Percentiles rank a stretch among this genome's conserved stretches.
These are phyloP conservation scores for Talaromyces sp. DNA, from an alignment of 2,329 filamentous ascomycete species.

Conservation along the genomic window DNA sequence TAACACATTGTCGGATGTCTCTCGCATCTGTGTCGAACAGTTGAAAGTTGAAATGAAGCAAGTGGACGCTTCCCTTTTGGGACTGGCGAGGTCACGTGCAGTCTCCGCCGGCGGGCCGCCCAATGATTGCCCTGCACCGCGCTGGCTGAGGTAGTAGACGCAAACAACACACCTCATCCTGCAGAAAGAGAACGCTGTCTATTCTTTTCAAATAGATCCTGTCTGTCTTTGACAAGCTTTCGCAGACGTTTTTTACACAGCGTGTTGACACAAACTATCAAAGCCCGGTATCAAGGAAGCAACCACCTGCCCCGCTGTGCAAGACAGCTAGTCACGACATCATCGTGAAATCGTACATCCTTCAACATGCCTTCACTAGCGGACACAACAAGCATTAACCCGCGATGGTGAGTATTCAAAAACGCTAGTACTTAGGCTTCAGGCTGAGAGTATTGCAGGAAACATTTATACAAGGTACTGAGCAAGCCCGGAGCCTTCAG, in stretches of 20 bases:
- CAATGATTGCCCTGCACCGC: background rate
- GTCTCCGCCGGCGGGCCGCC: background rate
- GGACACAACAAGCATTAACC: conserved; percentile 1
- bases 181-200: background rate
- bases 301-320: background rate
- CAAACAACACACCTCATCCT: background rate
- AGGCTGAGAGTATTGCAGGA: conserved; percentile 51
- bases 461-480: conserved; percentile 76
- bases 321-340: background rate
- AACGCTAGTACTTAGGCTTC: background rate
- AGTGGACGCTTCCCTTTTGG: conserved; percentile 13
- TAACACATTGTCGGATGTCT: background rate
- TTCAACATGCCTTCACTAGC: conserved; percentile 9
- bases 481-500: conserved; percentile 75
- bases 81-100: conserved; percentile 25
- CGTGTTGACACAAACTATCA: background rate
- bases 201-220: background rate
- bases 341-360: background rate
- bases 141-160: background rate
- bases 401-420: conserved; percentile 23
- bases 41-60: background rate
- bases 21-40: background rate
- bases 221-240: background rate
- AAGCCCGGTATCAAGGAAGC: background rate
- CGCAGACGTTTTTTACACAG: background rate